Evolutionary conservation across 1,284 basidiomycete genomes (phyloP), one percentile per base, ranked within the genome.

Genomic region (Thecaphora thlaspeos): DNA sequence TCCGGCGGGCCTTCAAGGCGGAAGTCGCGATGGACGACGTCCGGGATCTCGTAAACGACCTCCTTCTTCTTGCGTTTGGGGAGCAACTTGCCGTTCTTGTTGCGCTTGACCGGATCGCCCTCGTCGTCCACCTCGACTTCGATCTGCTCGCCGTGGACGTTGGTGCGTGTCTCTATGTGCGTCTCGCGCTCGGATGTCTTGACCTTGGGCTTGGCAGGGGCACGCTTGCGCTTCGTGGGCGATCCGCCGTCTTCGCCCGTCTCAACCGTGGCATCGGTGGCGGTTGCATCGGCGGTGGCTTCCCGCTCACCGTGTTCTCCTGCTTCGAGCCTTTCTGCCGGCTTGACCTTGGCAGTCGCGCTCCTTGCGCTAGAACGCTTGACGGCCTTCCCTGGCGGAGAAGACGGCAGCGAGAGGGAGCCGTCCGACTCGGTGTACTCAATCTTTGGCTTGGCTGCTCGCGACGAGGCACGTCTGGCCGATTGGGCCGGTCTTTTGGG

Each of bases 41-140:
- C 79, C 0, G 87, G 87, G 41, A 92, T 91, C 36, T 85, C 80
- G 71, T 89, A 89, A 8, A 81, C 79, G 1, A 85, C 80, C 1
- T 84, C 85, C 58, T 86, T 85, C 23, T 80, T 79, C 48, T 82
- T 82, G 48, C 77, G 75, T 52, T 82, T 83, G 39, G 82, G 73
- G 54, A 80, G 79, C 54, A 78, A 73, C 48, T 77, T 76, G n/a
- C 67, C 70, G 48, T 77, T 75, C 78, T 72, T 75, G 44, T 81
- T 58, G 76, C 80, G 58, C 60, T 75, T 18, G 61, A 71, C n/a
- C 59, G 63, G 34, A 46, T 68, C 51, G 63, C 77, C 4, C 22
- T 69, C 63, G 32, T 62, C 54, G 36, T 69, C 63, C 2, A 69
- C 51, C 43, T 69, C 67, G 34, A 61, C 48, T 34, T 62, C 52